Evolutionary conservation across 495 filamentous ascomycete species (phyloP).

Genomic region (Thermochaetoides thermophila): DNA sequence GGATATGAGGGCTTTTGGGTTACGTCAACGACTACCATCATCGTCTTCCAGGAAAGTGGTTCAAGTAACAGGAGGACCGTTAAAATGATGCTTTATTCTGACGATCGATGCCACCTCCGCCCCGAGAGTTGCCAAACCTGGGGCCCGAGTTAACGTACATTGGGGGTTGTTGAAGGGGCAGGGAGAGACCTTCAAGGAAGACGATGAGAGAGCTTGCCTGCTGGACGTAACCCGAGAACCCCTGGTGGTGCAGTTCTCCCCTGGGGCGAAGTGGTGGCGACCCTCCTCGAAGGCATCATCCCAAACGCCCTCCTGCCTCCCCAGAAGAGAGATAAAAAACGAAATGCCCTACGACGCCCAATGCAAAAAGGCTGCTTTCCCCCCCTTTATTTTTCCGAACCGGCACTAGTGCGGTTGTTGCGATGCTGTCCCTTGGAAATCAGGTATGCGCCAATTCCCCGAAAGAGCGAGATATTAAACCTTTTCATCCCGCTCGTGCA

Average conservation of each 20-base stretch:
- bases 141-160: slow-evolving; percentile 65
- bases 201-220: slow-evolving; percentile 51
- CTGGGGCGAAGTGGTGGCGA: too few relatives aligned
- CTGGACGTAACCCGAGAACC: slow-evolving; percentile 32
- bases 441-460: slow-evolving; percentile 6
- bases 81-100: slow-evolving; percentile 35
- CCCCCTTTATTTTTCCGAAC: too few relatives aligned
- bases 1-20: slow-evolving; percentile 20
- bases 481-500: slow-evolving; percentile 10
- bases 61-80: slow-evolving; percentile 3
- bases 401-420: slow-evolving; percentile 11
- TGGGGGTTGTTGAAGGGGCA: too few relatives aligned
- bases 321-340: too few relatives aligned
- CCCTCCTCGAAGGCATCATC: neutral
- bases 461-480: too few relatives aligned
- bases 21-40: slow-evolving; percentile 37
- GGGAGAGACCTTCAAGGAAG: slow-evolving; percentile 41
- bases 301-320: slow-evolving; percentile 3
- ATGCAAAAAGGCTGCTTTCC: slow-evolving; percentile 8
- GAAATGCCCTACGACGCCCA: too few relatives aligned
- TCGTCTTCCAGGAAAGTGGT: slow-evolving; percentile 35
- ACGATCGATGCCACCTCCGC: slow-evolving; percentile 25
- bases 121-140: slow-evolving; percentile 28
- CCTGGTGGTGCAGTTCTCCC: slow-evolving; percentile 18
- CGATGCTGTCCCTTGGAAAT: slow-evolving; percentile 12